Evolutionary conservation across 805 yeast genomes (phyloP), one percentile per base, ranked within the genome.

Genomic region (Barnettozyma californica): DNA sequence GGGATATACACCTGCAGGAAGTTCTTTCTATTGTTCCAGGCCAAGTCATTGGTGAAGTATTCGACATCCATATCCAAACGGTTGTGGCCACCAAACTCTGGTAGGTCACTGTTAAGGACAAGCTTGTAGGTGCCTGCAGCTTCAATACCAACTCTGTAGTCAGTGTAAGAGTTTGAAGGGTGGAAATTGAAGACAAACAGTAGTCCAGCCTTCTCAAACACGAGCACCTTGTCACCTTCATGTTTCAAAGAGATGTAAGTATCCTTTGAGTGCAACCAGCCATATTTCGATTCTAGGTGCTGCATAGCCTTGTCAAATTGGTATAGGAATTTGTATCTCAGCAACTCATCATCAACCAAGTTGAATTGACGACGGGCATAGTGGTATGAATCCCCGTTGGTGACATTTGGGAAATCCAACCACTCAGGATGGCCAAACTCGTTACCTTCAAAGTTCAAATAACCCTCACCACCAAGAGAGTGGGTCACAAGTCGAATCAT

Each of bases 351-450:
- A 47, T 84, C 83, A 34, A 84, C 78, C 57, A 92, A 75, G 61
- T 89, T 89, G 76, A 91, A 94, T 68, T 92, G 99, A 60, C 99
- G 80, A 63, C 98, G 80, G 2, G 97, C 97, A 62, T 94, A 92
- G 68, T 87, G 94, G 68, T 87, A 92, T 18, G 94, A 84, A 64
- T 89, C 90, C 25, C 76, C 76, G 67, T 92, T 94, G 33, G 96
- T 97, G 26, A 55, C 84, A 60, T 97, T 81, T 13, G 99, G 98
- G 75, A 92, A 94, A 67, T 92, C 99, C 45, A 94, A 77, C 99
- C 99, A 92, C 65, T 92, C 99, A 3, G 98, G 99, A 61, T 92
- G 99, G 16, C 99, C 99, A 70, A 94, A 92, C 68, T 92, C 99
- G 62, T 92, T 92, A 49, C 99, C 98, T 73, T 92, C 97, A 65